A percentile compares a stretch with the other conserved stretches of the same genome.
These are phyloP conservation scores for Centella asiatica DNA, from an alignment of 129 eudicot species.

Conservation along the genomic window DNA sequence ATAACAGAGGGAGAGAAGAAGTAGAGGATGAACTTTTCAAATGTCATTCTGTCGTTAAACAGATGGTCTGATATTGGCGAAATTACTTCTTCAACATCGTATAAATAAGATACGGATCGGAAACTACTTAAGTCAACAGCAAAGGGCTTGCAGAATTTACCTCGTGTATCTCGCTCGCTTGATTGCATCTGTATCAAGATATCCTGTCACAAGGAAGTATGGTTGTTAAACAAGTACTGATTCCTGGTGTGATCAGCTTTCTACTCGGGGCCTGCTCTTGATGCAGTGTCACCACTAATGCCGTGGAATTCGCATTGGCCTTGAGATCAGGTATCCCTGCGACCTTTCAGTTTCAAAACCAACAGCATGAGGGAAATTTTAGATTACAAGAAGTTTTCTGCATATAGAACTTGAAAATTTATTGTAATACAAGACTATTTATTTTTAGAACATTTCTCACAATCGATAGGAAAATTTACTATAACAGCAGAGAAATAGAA, in stretches of 20 bases:
- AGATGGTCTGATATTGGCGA: constrained; percentile 93
- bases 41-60: constrained; percentile 2
- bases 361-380: too few relatives aligned
- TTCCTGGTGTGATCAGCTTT: constrained; percentile 62
- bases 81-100: constrained; percentile 58
- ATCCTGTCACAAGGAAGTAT: constrained; percentile 48
- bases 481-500: too few relatives aligned
- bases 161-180: constrained; percentile 72
- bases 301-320: constrained; percentile 84
- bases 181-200: constrained; percentile 53
- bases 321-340: constrained; percentile 75
- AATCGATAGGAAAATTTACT: too few relatives aligned
- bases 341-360: too few relatives aligned
- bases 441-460: too few relatives aligned
- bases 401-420: too few relatives aligned
- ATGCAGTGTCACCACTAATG: too few relatives aligned
- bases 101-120: constrained; percentile 46
- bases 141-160: constrained; percentile 78
- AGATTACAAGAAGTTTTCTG: too few relatives aligned
- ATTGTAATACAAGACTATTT: too few relatives aligned
- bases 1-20: too few relatives aligned
- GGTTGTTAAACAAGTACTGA: constrained; percentile 67
- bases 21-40: too few relatives aligned
- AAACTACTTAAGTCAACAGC: constrained; percentile 68
- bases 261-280: constrained; percentile 58